phyloP scores from a whole-genome alignment of 768 basidiomycete species.

The Tubosaeta sp. region DNA sequence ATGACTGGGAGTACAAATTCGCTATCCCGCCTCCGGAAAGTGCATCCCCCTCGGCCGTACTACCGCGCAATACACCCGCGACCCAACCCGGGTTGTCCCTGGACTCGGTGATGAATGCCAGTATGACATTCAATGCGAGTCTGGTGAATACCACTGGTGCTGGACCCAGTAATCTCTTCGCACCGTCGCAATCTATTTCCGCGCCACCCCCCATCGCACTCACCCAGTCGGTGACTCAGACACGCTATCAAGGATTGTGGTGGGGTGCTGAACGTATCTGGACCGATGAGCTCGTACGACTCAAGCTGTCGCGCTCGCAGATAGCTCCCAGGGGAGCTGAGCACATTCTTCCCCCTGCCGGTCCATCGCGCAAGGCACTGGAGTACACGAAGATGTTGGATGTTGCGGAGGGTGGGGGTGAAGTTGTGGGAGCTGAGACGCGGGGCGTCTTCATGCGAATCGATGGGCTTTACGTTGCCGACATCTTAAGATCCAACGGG shows the following conservation, averaged over 20 bases:
- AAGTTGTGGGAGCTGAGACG: slow-evolving; percentile 23
- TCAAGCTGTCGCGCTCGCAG: slow-evolving; percentile 64
- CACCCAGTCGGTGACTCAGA: slow-evolving; percentile 41
- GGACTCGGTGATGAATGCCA: slow-evolving; percentile 43
- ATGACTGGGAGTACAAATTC: slow-evolving; percentile 65
- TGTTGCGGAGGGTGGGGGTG: slow-evolving; percentile 2
- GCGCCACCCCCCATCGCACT: slow-evolving; percentile 16
- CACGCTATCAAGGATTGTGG: slow-evolving; percentile 77
- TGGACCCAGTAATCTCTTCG: slow-evolving; percentile 6
- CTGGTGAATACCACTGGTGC: slow-evolving; percentile 12
- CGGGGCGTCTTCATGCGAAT: slow-evolving; percentile 72
- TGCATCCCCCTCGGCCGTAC: slow-evolving; percentile 4
- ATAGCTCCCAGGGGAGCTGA: slow-evolving; percentile 64
- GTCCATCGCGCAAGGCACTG: slow-evolving; percentile 37
- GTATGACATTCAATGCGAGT: slow-evolving; percentile 39
- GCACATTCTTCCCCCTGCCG: slow-evolving; percentile 58
- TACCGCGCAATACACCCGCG: background rate
- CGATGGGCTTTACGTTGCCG: slow-evolving; percentile 61
- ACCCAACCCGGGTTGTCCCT: slow-evolving; percentile 28
- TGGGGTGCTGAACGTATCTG: slow-evolving; percentile 89
- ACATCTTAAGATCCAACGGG: slow-evolving; percentile 42
- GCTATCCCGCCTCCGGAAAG: slow-evolving; percentile 31
- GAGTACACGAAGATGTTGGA: slow-evolving; percentile 25
- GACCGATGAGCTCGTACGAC: slow-evolving; percentile 77
- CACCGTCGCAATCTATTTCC: slow-evolving; percentile 5